phyloP scores from a whole-genome alignment of 345 rosid species.

The Leavenworthia alabamica region DNA sequence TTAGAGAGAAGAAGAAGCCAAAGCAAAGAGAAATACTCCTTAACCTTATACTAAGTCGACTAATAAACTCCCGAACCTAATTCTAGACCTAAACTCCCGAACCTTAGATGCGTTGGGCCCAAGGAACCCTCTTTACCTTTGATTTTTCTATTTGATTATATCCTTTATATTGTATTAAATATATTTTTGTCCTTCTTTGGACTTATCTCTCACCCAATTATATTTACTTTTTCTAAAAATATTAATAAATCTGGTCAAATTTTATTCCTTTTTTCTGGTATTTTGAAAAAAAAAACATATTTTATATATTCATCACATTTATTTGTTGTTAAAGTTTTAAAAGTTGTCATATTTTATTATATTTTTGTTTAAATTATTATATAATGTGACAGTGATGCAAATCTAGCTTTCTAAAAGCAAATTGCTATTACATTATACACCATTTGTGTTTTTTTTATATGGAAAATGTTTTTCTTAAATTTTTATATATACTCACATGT shows the following conservation, averaged over 20 bases:
- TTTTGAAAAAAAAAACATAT: not conserved
- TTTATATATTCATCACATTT: conserved; percentile 4
- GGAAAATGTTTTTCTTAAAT: not conserved
- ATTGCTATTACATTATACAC: conserved; percentile 2
- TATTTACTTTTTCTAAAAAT: not conserved
- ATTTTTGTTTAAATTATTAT: not conserved
- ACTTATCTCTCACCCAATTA: conserved; percentile 15
- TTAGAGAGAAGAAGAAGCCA: conserved; percentile 7
- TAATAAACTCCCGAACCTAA: conserved; percentile 3
- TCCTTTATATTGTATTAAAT: not conserved
- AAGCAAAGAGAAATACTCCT: conserved; percentile 27
- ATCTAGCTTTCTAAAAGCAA: conserved; percentile 13
- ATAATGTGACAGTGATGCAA: conserved; percentile 16
- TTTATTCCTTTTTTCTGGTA: conserved; percentile 12
- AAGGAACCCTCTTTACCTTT: conserved; percentile 62
- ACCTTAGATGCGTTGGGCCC: conserved; percentile 44
- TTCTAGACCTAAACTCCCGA: not conserved
- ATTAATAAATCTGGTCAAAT: conserved; percentile 14
- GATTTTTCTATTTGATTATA: conserved; percentile 25
- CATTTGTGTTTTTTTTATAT: not conserved
- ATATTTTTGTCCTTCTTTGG: conserved; percentile 22
- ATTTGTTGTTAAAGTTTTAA: conserved; percentile 17
- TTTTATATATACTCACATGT: not conserved
- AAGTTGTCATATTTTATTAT: not conserved
- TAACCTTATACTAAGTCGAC: conserved; percentile 44